These are phyloP conservation scores for Stachybotrys chlorohalonatus DNA, from an alignment of 2,329 filamentous ascomycete genomes.

Conservation along the genomic window DNA sequence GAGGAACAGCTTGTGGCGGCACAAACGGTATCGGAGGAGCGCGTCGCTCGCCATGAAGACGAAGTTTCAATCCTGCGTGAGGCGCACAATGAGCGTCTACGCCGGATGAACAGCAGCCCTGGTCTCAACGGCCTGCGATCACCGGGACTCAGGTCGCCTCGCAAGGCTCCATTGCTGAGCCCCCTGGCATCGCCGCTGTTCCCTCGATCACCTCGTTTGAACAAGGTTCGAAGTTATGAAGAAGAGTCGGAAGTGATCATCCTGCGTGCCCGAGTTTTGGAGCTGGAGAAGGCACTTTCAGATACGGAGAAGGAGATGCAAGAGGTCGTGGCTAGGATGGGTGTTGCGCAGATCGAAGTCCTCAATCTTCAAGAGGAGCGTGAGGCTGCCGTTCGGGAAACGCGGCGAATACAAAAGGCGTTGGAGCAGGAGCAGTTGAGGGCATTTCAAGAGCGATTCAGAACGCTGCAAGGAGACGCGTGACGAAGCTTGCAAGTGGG, in stretches of 20 bases:
- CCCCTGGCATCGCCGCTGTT: constrained; percentile 24
- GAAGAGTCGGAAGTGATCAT: constrained; percentile 66
- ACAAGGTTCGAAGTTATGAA: constrained; percentile 56
- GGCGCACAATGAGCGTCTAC: constrained; percentile 66
- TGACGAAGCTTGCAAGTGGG: constrained; percentile 3
- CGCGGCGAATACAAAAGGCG: constrained; percentile 57
- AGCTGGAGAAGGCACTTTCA: constrained; percentile 66
- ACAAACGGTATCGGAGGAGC: constrained; percentile 80
- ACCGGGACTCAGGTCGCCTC: constrained; percentile 17
- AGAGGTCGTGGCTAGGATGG: constrained; percentile 72
- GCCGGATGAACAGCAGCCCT: constrained; percentile 53
- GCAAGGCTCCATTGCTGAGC: constrained; percentile 24
- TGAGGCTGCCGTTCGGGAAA: constrained; percentile 66
- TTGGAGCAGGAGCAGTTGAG: constrained; percentile 56
- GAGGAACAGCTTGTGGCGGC: constrained; percentile 79
- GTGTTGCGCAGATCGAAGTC: constrained; percentile 73
- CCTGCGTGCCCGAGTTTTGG: constrained; percentile 69
- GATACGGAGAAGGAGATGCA: constrained; percentile 66
- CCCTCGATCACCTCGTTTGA: constrained; percentile 30
- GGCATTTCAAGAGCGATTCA: constrained; percentile 30
- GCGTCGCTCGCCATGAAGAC: constrained; percentile 74
- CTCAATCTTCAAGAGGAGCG: constrained; percentile 67
- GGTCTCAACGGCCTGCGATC: constrained; percentile 20
- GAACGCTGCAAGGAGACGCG: constrained; percentile 18
- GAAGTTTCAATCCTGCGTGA: constrained; percentile 70